Percentiles rank a stretch among this genome's conserved stretches.
phyloP scores from a whole-genome alignment of 208 protist genomes.

The Trypanosoma cruzi region DNA sequence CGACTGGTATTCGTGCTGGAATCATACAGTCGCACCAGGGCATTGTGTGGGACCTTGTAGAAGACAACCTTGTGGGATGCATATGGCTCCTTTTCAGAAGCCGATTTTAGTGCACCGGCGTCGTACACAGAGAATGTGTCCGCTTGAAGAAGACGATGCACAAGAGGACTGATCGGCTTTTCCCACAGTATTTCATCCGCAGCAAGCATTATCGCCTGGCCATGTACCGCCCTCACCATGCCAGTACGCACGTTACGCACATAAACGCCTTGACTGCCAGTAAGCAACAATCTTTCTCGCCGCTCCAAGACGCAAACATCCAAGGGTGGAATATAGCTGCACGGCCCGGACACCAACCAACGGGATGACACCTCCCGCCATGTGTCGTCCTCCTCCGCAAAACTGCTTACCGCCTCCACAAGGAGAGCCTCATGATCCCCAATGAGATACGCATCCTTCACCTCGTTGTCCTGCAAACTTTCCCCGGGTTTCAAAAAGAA shows the following conservation, averaged over 20 bases:
- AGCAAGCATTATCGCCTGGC: slow-evolving; percentile 59
- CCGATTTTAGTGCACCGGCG: not conserved
- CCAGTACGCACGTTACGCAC: slow-evolving; percentile 93
- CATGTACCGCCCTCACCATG: slow-evolving; percentile 50
- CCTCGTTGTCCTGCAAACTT: slow-evolving; percentile 29
- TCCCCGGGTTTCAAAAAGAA: slow-evolving; percentile 79
- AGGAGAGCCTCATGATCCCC: slow-evolving; percentile 62
- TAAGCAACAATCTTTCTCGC: slow-evolving; percentile 86
- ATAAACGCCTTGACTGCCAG: slow-evolving; percentile 96
- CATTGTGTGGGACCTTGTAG: slow-evolving; percentile 93
- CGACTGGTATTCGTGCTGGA: slow-evolving; percentile 84
- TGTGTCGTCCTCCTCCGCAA: slow-evolving; percentile 33
- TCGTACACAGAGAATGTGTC: slow-evolving; percentile 45
- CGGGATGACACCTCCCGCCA: slow-evolving; percentile 65
- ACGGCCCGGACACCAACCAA: slow-evolving; percentile 95
- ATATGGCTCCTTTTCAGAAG: slow-evolving; percentile 14
- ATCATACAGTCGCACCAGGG: slow-evolving; percentile 95
- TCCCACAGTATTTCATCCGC: slow-evolving; percentile 84
- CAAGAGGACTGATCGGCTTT: slow-evolving; percentile 52
- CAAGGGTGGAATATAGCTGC: slow-evolving; percentile 91
- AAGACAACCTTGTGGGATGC: slow-evolving; percentile 59
- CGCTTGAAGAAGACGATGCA: slow-evolving; percentile 53
- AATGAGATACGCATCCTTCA: slow-evolving; percentile 43
- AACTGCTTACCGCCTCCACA: slow-evolving; percentile 47
- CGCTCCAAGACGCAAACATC: slow-evolving; percentile 92